Evolutionary conservation across 2,329 filamentous ascomycete genomes (phyloP).

Genomic region (Sphaceloma murrayae): DNA sequence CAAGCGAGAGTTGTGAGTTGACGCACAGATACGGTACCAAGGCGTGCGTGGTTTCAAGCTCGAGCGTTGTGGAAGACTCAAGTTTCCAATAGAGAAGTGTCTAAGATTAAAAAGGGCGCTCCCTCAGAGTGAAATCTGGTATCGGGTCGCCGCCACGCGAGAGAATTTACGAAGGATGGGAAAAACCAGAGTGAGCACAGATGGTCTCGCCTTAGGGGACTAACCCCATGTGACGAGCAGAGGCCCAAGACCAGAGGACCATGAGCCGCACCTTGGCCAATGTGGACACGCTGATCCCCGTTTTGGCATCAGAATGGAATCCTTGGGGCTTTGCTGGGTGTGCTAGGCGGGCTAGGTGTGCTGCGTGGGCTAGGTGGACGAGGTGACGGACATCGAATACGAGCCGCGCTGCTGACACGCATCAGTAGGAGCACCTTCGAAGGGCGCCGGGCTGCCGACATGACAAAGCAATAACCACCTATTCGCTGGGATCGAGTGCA

Average conservation of each 20-base stretch:
- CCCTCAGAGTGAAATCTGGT: conserved; percentile 9
- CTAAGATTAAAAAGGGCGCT: conserved; percentile 14
- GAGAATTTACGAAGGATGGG: conserved; percentile 13
- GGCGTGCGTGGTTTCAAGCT: conserved; percentile 6
- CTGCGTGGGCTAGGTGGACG: neutral
- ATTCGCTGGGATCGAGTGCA: neutral
- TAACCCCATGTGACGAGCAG: neutral
- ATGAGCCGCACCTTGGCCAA: conserved; percentile 12
- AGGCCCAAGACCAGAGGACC: conserved; percentile 7
- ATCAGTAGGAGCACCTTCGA: neutral
- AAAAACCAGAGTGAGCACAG: conserved; percentile 7
- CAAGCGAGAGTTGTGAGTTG: conserved; percentile 2
- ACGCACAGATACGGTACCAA: conserved; percentile 6
- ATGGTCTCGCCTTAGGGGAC: conserved; percentile 6
- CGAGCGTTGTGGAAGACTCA: conserved; percentile 5
- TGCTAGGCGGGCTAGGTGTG: neutral
- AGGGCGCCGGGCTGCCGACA: conserved; percentile 12
- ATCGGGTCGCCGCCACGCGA: conserved; percentile 10
- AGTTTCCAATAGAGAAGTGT: conserved; percentile 9
- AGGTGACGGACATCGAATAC: neutral
- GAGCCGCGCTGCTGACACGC: conserved; percentile 7
- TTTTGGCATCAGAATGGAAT: conserved; percentile 8
- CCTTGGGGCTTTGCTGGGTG: conserved; percentile 1
- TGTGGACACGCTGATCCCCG: conserved; percentile 8
- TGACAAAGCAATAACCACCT: neutral